Percentiles rank a stretch among this genome's conserved stretches.
These are phyloP conservation scores for Fusarium nygamai DNA, from an alignment of 2,329 filamentous ascomycete species.

Conservation along the genomic window DNA sequence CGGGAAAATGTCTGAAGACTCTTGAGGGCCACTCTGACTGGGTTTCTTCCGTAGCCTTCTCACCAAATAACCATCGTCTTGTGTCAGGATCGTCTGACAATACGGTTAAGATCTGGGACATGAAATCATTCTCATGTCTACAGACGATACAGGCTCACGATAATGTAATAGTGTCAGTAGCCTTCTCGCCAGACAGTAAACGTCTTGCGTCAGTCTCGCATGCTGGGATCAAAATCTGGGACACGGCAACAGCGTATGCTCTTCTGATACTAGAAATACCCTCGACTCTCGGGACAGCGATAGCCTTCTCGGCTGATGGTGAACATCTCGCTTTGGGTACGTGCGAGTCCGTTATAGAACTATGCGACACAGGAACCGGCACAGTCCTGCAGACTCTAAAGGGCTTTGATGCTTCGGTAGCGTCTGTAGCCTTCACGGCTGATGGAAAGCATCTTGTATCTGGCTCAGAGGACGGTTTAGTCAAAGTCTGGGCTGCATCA, in stretches of 20 bases:
- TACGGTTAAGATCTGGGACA: not conserved
- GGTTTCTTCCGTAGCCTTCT: rapidly evolving
- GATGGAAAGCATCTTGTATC: rapidly evolving
- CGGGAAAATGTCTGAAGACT: rapidly evolving
- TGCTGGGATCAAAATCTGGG: rapidly evolving
- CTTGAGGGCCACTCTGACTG: rapidly evolving
- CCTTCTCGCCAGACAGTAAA: not conserved
- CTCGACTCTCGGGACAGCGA: too few relatives aligned
- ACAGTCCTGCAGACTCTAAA: rapidly evolving
- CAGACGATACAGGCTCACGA: rapidly evolving
- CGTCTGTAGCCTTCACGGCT: rapidly evolving
- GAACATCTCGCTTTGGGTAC: not conserved
- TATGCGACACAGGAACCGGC: not conserved
- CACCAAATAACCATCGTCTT: rapidly evolving
- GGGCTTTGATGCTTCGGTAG: rapidly evolving
- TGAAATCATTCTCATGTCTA: not conserved
- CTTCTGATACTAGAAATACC: rapidly evolving
- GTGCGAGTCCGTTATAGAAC: rapidly evolving
- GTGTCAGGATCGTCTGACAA: rapidly evolving
- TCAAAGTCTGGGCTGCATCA: not conserved
- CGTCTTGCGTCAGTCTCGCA: rapidly evolving
- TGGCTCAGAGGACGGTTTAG: rapidly evolving
- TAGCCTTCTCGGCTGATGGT: not conserved
- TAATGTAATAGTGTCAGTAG: rapidly evolving
- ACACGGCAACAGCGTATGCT: rapidly evolving